These are phyloP conservation scores for Russula abietina DNA, from an alignment of 768 basidiomycete species.

Conservation along the genomic window DNA sequence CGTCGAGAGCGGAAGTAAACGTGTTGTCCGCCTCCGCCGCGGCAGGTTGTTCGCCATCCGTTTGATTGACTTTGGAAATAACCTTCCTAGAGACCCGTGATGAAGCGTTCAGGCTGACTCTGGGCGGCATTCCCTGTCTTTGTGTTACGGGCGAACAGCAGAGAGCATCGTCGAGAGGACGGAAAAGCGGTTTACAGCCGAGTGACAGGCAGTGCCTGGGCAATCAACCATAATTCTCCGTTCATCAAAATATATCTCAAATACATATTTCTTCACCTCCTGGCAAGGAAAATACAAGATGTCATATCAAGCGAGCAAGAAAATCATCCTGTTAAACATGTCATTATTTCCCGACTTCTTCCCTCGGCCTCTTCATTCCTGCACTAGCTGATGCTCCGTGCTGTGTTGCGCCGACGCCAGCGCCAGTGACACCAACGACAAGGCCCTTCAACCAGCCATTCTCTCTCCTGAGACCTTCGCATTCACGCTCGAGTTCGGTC, in stretches of 20 bases:
- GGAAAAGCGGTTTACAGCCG: not conserved
- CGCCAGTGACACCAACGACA: constrained; percentile 82
- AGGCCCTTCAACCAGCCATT: constrained; percentile 91
- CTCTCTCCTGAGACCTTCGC: constrained; percentile 80
- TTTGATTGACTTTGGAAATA: not conserved
- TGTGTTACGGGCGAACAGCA: not conserved
- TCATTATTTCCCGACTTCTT: constrained; percentile 19
- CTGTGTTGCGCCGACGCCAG: constrained; percentile 51
- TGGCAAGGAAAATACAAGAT: not conserved
- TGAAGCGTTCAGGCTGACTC: constrained; percentile 8
- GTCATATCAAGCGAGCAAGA: not conserved
- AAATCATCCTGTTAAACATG: not conserved
- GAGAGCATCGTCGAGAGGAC: constrained; percentile 12
- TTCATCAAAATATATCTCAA: not conserved
- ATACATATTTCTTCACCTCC: not conserved
- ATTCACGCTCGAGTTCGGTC: constrained; percentile 81
- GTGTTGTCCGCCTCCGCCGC: constrained; percentile 3
- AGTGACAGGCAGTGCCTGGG: not conserved
- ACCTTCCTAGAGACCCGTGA: not conserved
- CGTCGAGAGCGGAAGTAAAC: constrained; percentile 24
- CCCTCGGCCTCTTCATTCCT: constrained; percentile 26
- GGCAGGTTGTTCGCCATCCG: not conserved
- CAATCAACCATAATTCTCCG: not conserved
- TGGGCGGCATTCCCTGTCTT: constrained; percentile 19
- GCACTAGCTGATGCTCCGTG: not conserved